A percentile compares a stretch with the other conserved stretches of the same genome.
Evolutionary conservation across 495 filamentous ascomycete genomes (phyloP).

Genomic region (Neurospora sp.): DNA sequence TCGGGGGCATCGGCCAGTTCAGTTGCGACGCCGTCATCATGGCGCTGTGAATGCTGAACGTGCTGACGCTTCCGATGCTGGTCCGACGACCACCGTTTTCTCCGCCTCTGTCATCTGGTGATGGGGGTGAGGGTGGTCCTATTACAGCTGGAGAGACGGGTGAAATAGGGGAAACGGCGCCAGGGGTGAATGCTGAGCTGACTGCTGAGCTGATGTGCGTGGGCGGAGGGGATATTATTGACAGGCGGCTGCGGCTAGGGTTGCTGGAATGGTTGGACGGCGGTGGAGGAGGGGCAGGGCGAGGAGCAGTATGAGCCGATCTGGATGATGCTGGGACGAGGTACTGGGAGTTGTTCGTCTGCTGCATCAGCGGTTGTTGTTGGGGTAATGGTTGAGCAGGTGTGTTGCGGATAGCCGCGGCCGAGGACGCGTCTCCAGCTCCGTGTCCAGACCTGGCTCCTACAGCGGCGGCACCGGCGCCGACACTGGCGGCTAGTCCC

Average conservation of each 20-base stretch:
- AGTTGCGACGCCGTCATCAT: neutral
- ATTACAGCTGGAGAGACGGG: neutral
- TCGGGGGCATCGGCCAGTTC: neutral
- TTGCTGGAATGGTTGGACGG: neutral
- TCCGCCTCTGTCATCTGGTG: neutral
- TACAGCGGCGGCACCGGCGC: neutral
- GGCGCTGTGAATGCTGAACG: neutral
- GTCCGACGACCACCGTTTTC: neutral
- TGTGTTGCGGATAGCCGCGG: neutral
- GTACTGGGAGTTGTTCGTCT: neutral
- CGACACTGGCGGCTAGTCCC: neutral
- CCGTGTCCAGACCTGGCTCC: neutral
- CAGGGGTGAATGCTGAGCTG: neutral
- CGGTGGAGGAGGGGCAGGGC: neutral
- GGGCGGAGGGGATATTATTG: neutral
- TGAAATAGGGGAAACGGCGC: neutral
- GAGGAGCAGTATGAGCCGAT: neutral
- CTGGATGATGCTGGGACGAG: neutral
- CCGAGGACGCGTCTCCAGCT: neutral
- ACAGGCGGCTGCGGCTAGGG: neutral
- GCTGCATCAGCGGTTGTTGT: neutral
- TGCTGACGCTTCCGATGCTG: neutral
- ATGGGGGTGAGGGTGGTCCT: neutral
- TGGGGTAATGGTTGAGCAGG: neutral
- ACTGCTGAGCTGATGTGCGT: neutral